These are phyloP conservation scores for Aciculosporium take DNA, from an alignment of 2,329 filamentous ascomycete species.

Conservation along the genomic window DNA sequence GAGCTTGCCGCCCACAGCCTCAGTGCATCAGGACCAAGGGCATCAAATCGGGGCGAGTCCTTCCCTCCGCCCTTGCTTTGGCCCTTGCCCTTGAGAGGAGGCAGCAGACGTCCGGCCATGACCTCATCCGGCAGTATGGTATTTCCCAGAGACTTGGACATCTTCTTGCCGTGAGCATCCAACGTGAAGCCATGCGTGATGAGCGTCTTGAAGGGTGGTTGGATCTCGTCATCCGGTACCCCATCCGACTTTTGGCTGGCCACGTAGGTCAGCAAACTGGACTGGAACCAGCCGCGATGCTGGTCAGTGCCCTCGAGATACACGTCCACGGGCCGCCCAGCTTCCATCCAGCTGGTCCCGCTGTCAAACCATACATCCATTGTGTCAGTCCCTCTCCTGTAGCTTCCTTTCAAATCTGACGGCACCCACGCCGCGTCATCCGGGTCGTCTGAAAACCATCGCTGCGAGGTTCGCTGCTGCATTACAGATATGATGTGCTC, in stretches of 20 bases:
- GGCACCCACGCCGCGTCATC: conserved; percentile 70
- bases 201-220: conserved; percentile 69
- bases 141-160: conserved; percentile 96
- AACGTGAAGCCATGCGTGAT: conserved; percentile 93
- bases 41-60: conserved; percentile 37
- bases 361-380: conserved; percentile 99
- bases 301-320: conserved; percentile 94
- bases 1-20: conserved; percentile 84
- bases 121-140: conserved; percentile 68
- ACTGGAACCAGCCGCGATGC: conserved; percentile 97
- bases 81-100: conserved; percentile 48
- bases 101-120: conserved; percentile 68
- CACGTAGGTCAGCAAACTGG: conserved; percentile 76
- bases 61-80: conserved; percentile 23
- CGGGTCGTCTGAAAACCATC: conserved; percentile 79
- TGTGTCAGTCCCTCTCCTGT: conserved; percentile 71
- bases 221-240: conserved; percentile 12
- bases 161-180: conserved; percentile 82
- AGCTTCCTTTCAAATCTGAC: conserved; percentile 43
- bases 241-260: conserved; percentile 39
- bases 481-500: conserved; percentile 74
- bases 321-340: conserved; percentile 52
- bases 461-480: conserved; percentile 64
- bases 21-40: conserved; percentile 72
- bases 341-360: conserved; percentile 75